Conservation (phyloP, 192 early-diverging fungal species). For the Podochytrium sp. region DNA sequence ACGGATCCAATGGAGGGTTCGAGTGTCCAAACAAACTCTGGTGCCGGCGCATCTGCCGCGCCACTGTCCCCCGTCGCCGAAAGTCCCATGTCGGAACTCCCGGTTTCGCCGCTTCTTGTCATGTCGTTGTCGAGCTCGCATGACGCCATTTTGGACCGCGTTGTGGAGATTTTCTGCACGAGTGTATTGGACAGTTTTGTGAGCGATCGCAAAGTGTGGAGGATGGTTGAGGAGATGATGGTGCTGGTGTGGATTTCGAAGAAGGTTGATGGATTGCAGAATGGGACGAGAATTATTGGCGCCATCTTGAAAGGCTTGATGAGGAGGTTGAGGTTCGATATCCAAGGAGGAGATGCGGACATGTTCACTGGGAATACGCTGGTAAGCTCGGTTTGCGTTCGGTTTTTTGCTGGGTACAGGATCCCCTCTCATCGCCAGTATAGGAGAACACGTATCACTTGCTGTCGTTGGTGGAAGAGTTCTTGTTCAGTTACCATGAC, state of each 20-base stretch:
- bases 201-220: conserved; percentile 43
- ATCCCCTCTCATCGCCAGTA: neutral
- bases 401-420: conserved; percentile 24
- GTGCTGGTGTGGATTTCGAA: conserved; percentile 30
- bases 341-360: conserved; percentile 26
- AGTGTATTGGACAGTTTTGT: conserved; percentile 44
- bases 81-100: conserved; percentile 9
- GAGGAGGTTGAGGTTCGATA: conserved; percentile 26
- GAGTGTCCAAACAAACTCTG: too few relatives aligned
- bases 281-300: conserved; percentile 22
- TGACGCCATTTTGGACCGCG: conserved; percentile 18
- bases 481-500: conserved; percentile 50
- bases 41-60: neutral
- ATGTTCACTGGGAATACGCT: conserved; percentile 33
- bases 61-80: conserved; percentile 14
- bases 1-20: neutral
- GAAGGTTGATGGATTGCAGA: conserved; percentile 1
- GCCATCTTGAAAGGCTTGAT: conserved; percentile 29
- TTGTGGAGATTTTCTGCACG: conserved; percentile 29
- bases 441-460: conserved; percentile 47
- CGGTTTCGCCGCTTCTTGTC: neutral
- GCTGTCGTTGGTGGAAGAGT: conserved; percentile 42
- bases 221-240: conserved; percentile 41
- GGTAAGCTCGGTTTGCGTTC: conserved; percentile 18
- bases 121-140: neutral